Base-by-base conservation (phyloP, 148 eudicot species). In the Polygonum aviculare region DNA sequence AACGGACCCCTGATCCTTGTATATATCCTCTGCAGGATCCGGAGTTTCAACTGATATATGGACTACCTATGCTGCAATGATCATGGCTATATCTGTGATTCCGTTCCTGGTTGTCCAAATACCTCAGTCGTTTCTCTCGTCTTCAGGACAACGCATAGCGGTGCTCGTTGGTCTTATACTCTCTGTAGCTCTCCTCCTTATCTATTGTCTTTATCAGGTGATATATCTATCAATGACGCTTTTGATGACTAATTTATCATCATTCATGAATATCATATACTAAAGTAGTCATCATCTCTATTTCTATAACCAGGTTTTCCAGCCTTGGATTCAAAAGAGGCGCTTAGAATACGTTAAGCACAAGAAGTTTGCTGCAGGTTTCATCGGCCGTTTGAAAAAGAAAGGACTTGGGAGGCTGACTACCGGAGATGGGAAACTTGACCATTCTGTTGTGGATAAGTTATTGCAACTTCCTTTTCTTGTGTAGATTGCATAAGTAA, bases 1-100 rank as follows among this genome's bases (percentile, higher is more conserved):
- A 49, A 15, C 52, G 0, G 52, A 49, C 12, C 12, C 1, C 52
- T 49, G 16, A 26, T 26, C 7, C 3, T 62, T 12, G 31, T 36
- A 45, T 67, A 21, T 67, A 36, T 67, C 10, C 45, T 35, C 10
- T 67, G n/a, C 79, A 67, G 79, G 49, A 69, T 77, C 74, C 75
- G 98, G 98, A 78, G 90, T 90, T 54, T 87, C 88, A 71, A 87
- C 92, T 81, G 97, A 90, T 82, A 85, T 86, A 39, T 94, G 97
- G 98, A 91, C 98, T 57, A 85, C 90, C 80, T 89, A 91, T 81
- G 91, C 92, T 76, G 91, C 93, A 79, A 92, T 81, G 75, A 91
- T 94, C 50, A 94, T 94, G 98, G 90, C 81, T 45, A 71, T 86
- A 39, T 91, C 95, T 77, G 84, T 94, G 21, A 2, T 90, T 6